Percentiles rank a stretch among this genome's conserved stretches.
Evolutionary conservation across 176 grass and related monocot genomes (phyloP).

Genomic region (Saccharum officinarum): DNA sequence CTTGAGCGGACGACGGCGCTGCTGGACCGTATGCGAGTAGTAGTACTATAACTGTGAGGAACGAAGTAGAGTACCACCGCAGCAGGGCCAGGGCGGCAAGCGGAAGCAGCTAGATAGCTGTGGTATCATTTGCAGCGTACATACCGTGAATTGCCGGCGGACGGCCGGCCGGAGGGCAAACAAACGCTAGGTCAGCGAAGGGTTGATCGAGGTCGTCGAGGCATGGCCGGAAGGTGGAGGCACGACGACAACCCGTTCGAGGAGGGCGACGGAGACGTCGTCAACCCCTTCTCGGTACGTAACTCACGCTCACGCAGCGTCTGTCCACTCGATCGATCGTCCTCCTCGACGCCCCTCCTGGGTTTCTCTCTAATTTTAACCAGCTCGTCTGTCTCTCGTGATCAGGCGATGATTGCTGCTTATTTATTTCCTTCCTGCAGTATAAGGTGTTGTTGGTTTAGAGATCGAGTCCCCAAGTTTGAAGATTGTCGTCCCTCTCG

Average conservation of each 20-base stretch:
- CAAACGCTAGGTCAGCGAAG: neutral
- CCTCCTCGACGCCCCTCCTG: too few relatives aligned
- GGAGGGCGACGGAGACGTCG: conserved; percentile 38
- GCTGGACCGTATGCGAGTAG: too few relatives aligned
- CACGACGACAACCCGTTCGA: conserved; percentile 49
- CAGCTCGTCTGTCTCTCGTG: too few relatives aligned
- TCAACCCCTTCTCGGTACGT: conserved; percentile 55
- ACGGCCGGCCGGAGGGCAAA: neutral
- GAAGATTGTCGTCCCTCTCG: too few relatives aligned
- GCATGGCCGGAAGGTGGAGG: conserved; percentile 37
- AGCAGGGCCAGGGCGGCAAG: neutral
- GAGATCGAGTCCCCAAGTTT: too few relatives aligned
- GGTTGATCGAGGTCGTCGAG: neutral
- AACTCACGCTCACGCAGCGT: neutral
- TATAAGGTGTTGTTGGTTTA: too few relatives aligned
- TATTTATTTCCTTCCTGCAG: too few relatives aligned
- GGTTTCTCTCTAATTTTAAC: too few relatives aligned
- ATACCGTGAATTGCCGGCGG: neutral
- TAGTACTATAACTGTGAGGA: neutral
- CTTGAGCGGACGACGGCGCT: neutral
- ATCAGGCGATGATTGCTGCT: too few relatives aligned
- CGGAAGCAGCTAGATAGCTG: neutral
- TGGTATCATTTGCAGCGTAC: neutral
- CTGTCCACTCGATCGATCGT: too few relatives aligned
- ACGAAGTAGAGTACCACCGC: neutral